Conservation (phyloP, 108 stramenopile species). For the Discostella stelligeroides region DNA sequence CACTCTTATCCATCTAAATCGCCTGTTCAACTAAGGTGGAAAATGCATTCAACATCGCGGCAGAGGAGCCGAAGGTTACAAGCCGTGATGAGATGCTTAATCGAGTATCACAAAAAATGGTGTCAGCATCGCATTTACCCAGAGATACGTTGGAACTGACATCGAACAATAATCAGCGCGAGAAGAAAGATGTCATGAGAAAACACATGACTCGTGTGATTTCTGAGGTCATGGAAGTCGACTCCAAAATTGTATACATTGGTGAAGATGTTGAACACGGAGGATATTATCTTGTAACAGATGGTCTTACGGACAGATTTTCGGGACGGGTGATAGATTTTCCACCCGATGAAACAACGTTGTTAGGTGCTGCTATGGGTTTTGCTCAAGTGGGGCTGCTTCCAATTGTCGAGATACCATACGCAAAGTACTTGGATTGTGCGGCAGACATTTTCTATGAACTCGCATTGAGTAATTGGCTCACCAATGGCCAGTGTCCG, state of each 20-base stretch:
- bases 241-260: constrained; percentile 74
- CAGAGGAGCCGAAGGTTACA: constrained; percentile 74
- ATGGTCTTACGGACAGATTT: constrained; percentile 63
- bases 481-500: constrained; percentile 54
- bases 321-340: constrained; percentile 77
- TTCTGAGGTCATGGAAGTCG: constrained; percentile 54
- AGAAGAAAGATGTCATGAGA: constrained; percentile 76
- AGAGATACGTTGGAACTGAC: constrained; percentile 5
- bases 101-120: constrained; percentile 59
- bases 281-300: constrained; percentile 88
- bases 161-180: neutral
- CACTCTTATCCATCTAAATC: neutral
- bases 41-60: constrained; percentile 63
- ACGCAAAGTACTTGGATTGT: constrained; percentile 91
- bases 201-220: constrained; percentile 83
- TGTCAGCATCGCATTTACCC: constrained; percentile 28
- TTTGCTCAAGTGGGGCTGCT: constrained; percentile 77
- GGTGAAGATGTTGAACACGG: constrained; percentile 91
- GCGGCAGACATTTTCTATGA: constrained; percentile 86
- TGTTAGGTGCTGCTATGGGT: constrained; percentile 80
- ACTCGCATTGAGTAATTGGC: constrained; percentile 78
- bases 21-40: neutral
- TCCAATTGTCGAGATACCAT: constrained; percentile 89
- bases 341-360: constrained; percentile 89
- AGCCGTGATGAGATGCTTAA: constrained; percentile 64